A percentile compares a stretch with the other conserved stretches of the same genome.
phyloP scores from a whole-genome alignment of 768 basidiomycete genomes.

The Boletus subparvulus region DNA sequence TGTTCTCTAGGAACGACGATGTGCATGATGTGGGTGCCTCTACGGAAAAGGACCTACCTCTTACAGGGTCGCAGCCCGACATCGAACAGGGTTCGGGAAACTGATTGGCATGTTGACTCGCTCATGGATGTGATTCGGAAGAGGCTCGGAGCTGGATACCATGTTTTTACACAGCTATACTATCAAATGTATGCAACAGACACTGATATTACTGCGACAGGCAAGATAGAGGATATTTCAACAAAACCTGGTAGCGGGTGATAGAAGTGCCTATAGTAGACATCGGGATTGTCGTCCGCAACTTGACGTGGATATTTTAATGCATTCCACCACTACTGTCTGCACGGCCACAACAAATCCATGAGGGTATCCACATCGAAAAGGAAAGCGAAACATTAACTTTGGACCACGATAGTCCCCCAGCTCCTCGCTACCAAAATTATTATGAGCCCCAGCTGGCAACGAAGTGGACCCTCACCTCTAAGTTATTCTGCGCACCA shows the following conservation, averaged over 20 bases:
- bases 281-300: too few relatives aligned
- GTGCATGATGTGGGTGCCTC: background rate
- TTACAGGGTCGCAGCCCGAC: background rate
- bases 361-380: background rate
- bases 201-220: too few relatives aligned
- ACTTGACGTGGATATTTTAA: background rate
- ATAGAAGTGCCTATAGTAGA: background rate
- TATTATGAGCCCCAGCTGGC: background rate
- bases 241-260: background rate
- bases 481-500: background rate
- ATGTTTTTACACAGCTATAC: too few relatives aligned
- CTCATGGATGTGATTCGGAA: background rate
- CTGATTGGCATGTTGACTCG: background rate
- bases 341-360: background rate
- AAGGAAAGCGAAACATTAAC: background rate
- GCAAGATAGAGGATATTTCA: too few relatives aligned
- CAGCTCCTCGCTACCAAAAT: background rate
- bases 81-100: background rate
- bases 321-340: too few relatives aligned
- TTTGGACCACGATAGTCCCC: too few relatives aligned
- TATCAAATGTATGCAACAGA: background rate
- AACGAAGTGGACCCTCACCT: background rate
- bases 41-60: background rate
- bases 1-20: background rate
- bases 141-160: background rate